phyloP scores from a whole-genome alignment of 2,329 filamentous ascomycete species.

The Coniella vitis region DNA sequence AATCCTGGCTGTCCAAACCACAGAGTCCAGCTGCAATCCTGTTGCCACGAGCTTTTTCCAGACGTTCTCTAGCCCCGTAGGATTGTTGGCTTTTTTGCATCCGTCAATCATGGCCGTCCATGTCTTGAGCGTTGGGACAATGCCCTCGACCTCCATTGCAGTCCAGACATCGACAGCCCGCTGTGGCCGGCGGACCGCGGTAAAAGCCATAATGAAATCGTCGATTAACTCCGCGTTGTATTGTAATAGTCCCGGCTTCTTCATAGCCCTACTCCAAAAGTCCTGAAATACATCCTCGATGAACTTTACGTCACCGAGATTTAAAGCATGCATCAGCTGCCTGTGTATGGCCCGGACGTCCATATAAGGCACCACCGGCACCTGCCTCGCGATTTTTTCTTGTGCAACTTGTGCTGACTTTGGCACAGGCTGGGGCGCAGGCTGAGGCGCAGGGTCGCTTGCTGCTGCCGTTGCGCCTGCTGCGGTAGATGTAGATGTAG shows the following conservation, averaged over 20 bases:
- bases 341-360: slow-evolving; percentile 16
- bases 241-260: slow-evolving; percentile 15
- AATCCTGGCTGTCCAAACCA: slow-evolving; percentile 66
- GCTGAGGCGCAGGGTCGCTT: no score
- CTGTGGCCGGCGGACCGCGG: slow-evolving; percentile 23
- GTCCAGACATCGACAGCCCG: slow-evolving; percentile 30
- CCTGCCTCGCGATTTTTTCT: no score
- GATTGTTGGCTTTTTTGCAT: slow-evolving; percentile 54
- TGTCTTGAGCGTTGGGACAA: slow-evolving; percentile 55
- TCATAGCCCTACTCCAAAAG: slow-evolving; percentile 23
- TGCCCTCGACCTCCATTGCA: slow-evolving; percentile 38
- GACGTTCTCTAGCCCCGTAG: slow-evolving; percentile 53
- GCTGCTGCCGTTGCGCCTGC: no score
- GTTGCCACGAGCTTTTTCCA: slow-evolving; percentile 58
- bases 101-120: slow-evolving; percentile 71
- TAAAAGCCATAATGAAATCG: slow-evolving; percentile 30
- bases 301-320: slow-evolving; percentile 19
- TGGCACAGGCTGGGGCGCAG: no score
- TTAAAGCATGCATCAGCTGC: slow-evolving; percentile 23
- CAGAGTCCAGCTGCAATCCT: slow-evolving; percentile 52
- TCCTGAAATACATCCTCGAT: slow-evolving; percentile 23
- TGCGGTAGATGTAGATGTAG: no score
- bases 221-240: slow-evolving; percentile 23
- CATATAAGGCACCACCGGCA: no score
- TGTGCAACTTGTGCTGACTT: no score